A percentile compares a stretch with the other conserved stretches of the same genome.
Conservation (phyloP, 306 rosid genomes). For the Cicer cuneatum region DNA sequence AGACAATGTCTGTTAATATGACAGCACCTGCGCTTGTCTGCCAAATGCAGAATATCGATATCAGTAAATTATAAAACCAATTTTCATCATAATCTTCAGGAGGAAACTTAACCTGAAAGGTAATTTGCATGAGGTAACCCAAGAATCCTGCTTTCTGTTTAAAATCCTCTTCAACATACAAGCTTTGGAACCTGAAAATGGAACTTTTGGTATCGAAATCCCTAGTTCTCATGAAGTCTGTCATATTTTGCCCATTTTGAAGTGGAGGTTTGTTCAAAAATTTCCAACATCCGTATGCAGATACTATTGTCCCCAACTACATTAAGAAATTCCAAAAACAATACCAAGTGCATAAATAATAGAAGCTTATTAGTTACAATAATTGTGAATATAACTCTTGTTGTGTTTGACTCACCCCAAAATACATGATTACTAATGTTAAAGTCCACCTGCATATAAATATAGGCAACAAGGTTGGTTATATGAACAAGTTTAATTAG, state of each 20-base stretch:
- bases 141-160: conserved; percentile 62
- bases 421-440: conserved; percentile 70
- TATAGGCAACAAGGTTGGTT: conserved; percentile 1
- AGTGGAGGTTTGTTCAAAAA: conserved; percentile 42
- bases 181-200: conserved; percentile 49
- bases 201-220: conserved; percentile 51
- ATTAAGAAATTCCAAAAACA: conserved; percentile 13
- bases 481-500: conserved; percentile 3
- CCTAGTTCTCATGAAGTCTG: conserved; percentile 42
- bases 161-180: conserved; percentile 56
- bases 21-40: conserved; percentile 94
- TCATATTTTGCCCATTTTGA: conserved; percentile 43
- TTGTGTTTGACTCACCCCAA: conserved; percentile 59
- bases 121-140: conserved; percentile 72
- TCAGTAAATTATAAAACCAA: conserved; percentile 34
- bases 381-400: too few relatives aligned
- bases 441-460: conserved; percentile 81
- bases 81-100: background rate
- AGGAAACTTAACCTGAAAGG: conserved; percentile 59
- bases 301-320: conserved; percentile 70
- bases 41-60: conserved; percentile 34
- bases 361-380: background rate
- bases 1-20: conserved; percentile 74
- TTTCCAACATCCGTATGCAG: conserved; percentile 79
- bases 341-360: conserved; percentile 4